A percentile compares a stretch with the other conserved stretches of the same genome.
Conservation (phyloP, 2,329 filamentous ascomycete genomes). For the Penicillium capsulatum region DNA sequence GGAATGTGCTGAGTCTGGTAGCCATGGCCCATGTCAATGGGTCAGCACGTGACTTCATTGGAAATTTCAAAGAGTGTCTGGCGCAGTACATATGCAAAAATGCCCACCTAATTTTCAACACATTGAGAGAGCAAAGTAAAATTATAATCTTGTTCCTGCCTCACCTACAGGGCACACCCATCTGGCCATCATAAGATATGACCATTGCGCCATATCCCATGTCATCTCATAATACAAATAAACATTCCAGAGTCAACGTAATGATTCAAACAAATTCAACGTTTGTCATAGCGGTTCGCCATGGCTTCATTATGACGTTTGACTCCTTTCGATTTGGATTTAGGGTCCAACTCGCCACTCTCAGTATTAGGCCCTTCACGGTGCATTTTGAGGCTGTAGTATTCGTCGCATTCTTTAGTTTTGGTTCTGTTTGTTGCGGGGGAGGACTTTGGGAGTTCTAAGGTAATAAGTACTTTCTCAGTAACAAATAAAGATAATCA, state of each 20-base stretch:
- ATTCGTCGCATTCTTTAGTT: background rate
- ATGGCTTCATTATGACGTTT: constrained; percentile 1
- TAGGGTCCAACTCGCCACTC: constrained; percentile 5
- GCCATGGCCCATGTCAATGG: background rate
- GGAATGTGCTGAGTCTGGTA: background rate
- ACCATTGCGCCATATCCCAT: background rate
- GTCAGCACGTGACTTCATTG: background rate
- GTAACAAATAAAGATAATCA: background rate
- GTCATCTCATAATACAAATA: background rate
- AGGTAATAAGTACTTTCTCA: background rate
- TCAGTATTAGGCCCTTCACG: constrained; percentile 5
- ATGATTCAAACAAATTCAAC: background rate
- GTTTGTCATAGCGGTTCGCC: background rate
- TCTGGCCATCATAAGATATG: background rate
- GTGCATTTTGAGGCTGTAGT: constrained; percentile 1
- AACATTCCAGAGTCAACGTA: background rate
- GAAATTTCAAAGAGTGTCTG: background rate
- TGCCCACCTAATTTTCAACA: background rate
- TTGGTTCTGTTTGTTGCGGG: background rate
- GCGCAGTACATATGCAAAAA: background rate
- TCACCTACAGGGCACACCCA: background rate
- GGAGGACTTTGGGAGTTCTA: background rate
- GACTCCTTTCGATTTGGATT: constrained; percentile 3
- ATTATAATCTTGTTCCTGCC: background rate
- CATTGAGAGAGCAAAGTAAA: background rate